Percentiles rank a stretch among this genome's conserved stretches.
Conservation (phyloP, 2,329 filamentous ascomycete species). For the Dactylellina haptotyla region DNA sequence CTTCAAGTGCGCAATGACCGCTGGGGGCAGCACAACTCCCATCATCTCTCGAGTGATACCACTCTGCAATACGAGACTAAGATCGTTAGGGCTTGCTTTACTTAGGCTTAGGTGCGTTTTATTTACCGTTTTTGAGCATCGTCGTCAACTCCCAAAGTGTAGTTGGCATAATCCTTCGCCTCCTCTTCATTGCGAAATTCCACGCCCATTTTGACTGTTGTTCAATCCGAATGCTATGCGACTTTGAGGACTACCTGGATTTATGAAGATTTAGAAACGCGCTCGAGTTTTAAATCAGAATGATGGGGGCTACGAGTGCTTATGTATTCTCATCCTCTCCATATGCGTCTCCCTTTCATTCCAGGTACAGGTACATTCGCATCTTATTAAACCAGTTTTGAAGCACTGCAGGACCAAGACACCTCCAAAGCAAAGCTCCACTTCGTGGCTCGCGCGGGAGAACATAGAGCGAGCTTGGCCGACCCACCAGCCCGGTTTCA, state of each 20-base stretch:
- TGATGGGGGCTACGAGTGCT: no score
- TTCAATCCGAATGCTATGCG: not conserved
- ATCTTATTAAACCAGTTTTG: no score
- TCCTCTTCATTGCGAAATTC: constrained; percentile 22
- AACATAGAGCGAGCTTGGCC: no score
- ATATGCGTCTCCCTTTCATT: no score
- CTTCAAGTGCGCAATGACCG: constrained; percentile 8
- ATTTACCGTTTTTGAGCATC: constrained; percentile 34
- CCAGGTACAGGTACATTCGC: no score
- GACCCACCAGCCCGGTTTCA: no score
- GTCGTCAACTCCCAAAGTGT: constrained; percentile 21
- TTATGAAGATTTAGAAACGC: not conserved
- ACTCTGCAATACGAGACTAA: constrained; percentile 24
- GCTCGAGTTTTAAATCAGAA: no score
- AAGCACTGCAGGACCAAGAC: no score
- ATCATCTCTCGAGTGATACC: constrained; percentile 34
- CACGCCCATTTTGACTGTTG: constrained; percentile 3
- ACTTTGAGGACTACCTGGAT: not conserved
- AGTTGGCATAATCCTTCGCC: constrained; percentile 30
- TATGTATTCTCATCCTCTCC: no score
- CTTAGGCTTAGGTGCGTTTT: not conserved
- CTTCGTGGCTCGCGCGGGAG: no score
- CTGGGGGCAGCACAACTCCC: constrained; percentile 7
- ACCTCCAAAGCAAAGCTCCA: no score
- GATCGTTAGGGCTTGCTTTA: not conserved